A percentile compares a stretch with the other conserved stretches of the same genome.
Conservation (phyloP, 192 early-diverging fungal genomes). For the Chytriomyces sp. region DNA sequence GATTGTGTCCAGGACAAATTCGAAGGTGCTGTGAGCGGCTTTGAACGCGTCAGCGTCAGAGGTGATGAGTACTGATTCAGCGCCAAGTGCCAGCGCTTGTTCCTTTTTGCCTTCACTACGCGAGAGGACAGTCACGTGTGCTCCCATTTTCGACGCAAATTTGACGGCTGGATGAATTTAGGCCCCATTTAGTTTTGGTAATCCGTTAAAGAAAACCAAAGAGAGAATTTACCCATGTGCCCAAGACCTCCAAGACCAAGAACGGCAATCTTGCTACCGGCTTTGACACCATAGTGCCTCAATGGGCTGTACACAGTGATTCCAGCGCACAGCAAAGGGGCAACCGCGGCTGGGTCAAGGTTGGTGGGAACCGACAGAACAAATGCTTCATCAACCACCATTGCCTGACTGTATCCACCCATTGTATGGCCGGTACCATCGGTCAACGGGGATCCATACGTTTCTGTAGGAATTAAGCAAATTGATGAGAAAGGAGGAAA, state of each 20-base stretch:
- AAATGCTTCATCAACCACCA: not conserved
- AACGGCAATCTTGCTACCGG: slow-evolving; percentile 64
- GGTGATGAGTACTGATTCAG: slow-evolving; percentile 20
- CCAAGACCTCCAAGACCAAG: slow-evolving; percentile 81
- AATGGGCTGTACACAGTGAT: slow-evolving; percentile 75
- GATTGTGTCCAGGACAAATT: slow-evolving; percentile 37
- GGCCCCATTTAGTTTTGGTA: too few relatives aligned
- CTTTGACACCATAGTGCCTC: slow-evolving; percentile 52
- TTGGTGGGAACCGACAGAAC: slow-evolving; percentile 70
- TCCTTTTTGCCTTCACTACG: slow-evolving; percentile 28
- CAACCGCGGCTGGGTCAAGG: slow-evolving; percentile 62
- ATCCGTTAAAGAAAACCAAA: too few relatives aligned
- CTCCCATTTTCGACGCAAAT: slow-evolving; percentile 36
- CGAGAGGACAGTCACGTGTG: slow-evolving; percentile 37
- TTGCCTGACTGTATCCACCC: slow-evolving; percentile 12
- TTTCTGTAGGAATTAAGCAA: too few relatives aligned
- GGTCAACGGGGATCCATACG: slow-evolving; percentile 28
- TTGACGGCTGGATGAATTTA: slow-evolving; percentile 37
- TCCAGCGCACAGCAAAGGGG: slow-evolving; percentile 82
- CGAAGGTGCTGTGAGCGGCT: slow-evolving; percentile 18
- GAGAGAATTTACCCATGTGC: slow-evolving; percentile 69
- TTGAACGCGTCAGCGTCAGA: slow-evolving; percentile 29
- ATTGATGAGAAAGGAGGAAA: slow-evolving; percentile 18
- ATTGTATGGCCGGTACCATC: slow-evolving; percentile 30
- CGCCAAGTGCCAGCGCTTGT: slow-evolving; percentile 30